Conservation (phyloP, 2,329 filamentous ascomycete genomes). For the Xylogone sp. region DNA sequence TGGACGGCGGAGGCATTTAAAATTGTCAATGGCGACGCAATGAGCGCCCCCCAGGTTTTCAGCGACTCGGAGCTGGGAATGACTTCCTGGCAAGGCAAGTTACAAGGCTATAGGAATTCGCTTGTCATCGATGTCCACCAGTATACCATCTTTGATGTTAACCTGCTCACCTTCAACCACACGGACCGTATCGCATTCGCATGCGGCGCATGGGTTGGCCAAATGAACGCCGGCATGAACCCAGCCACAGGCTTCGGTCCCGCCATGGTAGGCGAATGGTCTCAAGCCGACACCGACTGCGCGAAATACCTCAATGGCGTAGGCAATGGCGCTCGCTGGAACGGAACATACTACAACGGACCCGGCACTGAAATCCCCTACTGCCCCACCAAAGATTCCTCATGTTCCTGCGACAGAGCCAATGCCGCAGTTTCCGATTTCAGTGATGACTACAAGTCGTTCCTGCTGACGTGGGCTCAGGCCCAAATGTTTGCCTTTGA, state of each 20-base stretch:
- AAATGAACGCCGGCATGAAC: conserved; percentile 70
- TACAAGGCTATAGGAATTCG: conserved; percentile 61
- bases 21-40: conserved; percentile 71
- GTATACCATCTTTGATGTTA: conserved; percentile 95
- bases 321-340: conserved; percentile 83
- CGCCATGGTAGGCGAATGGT: conserved; percentile 95
- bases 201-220: conserved; percentile 80
- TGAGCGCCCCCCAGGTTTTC: conserved; percentile 72
- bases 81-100: conserved; percentile 81
- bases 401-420: conserved; percentile 71
- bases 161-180: conserved; percentile 79
- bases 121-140: conserved; percentile 93
- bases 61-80: conserved; percentile 95
- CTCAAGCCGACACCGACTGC: conserved; percentile 95
- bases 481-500: conserved; percentile 96
- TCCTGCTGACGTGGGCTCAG: conserved; percentile 84
- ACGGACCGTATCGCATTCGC: conserved; percentile 81
- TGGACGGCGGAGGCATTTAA: conserved; percentile 77
- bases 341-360: conserved; percentile 75
- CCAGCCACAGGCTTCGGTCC: conserved; percentile 80
- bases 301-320: conserved; percentile 85
- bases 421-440: conserved; percentile 71
- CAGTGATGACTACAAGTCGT: conserved; percentile 73
- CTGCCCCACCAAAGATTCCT: conserved; percentile 64
- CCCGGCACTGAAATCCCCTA: conserved; percentile 53